Evolutionary conservation across 1,284 basidiomycete species (phyloP).

Genomic region (Sanghuangporus baumii): DNA sequence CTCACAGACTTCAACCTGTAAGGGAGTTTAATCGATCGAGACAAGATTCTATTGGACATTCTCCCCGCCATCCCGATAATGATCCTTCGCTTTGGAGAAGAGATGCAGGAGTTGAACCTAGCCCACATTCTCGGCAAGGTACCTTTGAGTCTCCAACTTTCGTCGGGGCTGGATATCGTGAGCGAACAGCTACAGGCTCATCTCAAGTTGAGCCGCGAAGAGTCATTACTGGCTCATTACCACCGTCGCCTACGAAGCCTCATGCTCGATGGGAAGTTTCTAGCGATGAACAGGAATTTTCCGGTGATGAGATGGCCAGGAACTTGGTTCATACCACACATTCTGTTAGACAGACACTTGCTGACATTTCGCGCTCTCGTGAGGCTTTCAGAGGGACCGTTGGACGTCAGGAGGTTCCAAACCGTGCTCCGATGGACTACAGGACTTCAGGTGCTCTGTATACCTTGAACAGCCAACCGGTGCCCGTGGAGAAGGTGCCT

Average conservation of each 20-base stretch:
- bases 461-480: neutral
- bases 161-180: neutral
- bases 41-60: conserved; percentile 9
- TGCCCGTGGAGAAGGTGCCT: neutral
- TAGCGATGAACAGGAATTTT: neutral
- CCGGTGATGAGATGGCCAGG: neutral
- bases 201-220: conserved; percentile 1
- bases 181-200: neutral
- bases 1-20: conserved; percentile 7
- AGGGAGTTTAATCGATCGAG: conserved; percentile 12
- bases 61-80: conserved; percentile 3
- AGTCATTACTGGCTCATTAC: neutral
- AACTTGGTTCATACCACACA: neutral
- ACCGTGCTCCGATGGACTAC: neutral
- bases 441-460: neutral
- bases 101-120: conserved; percentile 4
- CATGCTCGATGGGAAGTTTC: neutral
- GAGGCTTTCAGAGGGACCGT: neutral
- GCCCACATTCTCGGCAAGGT: conserved; percentile 8
- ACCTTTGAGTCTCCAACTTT: neutral
- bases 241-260: neutral
- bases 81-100: neutral
- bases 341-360: neutral
- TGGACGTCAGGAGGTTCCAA: neutral
- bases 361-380: neutral